A percentile compares a stretch with the other conserved stretches of the same genome.
Conservation (phyloP, 306 rosid genomes). For the Cicer cuneatum region DNA sequence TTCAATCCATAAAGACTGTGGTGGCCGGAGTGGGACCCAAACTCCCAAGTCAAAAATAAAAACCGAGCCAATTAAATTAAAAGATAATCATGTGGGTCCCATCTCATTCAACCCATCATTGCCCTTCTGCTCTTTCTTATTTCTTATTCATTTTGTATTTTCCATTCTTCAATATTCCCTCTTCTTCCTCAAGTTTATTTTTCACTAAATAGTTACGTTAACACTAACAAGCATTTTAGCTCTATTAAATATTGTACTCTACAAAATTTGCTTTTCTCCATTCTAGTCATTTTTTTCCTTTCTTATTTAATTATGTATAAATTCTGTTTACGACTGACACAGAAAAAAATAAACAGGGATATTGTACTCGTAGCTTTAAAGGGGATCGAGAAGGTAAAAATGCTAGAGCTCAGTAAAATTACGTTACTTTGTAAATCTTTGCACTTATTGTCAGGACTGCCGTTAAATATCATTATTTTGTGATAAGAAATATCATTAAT, state of each 20-base stretch:
- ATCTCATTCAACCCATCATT: conserved; percentile 68
- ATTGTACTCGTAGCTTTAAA: background rate
- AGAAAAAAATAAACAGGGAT: background rate
- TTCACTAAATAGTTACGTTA: too few species aligned
- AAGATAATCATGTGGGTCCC: conserved; percentile 72
- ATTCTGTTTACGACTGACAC: background rate
- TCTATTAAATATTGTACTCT: too few species aligned
- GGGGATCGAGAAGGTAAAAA: too few species aligned
- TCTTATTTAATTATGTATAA: background rate
- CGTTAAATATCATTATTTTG: background rate
- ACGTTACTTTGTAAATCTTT: conserved; percentile 22
- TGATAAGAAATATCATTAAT: too few species aligned
- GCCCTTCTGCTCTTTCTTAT: conserved; percentile 50
- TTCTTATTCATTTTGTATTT: background rate
- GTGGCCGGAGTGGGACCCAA: conserved; percentile 71
- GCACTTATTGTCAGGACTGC: conserved; percentile 21
- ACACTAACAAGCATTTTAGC: too few species aligned
- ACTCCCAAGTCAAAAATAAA: conserved; percentile 59
- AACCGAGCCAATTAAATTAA: conserved; percentile 38
- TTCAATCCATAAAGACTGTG: conserved; percentile 72
- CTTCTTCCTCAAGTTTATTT: background rate
- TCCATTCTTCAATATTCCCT: background rate
- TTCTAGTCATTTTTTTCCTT: background rate
- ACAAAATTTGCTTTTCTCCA: background rate
- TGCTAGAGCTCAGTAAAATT: background rate